These are phyloP conservation scores for Candida patagonica DNA, from an alignment of 805 yeast species.

Conservation along the genomic window DNA sequence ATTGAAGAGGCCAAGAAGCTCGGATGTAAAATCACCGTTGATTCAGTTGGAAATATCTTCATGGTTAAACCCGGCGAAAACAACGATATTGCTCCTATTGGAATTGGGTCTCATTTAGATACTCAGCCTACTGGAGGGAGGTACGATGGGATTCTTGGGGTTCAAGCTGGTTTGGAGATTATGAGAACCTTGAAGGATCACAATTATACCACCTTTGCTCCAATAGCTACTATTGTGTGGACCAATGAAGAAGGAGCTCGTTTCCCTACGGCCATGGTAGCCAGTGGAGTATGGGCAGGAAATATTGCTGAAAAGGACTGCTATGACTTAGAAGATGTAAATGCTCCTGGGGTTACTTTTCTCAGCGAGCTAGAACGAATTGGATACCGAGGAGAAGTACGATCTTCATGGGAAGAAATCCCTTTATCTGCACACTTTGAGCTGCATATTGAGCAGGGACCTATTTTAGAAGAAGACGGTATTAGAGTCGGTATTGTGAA, in stretches of 20 bases:
- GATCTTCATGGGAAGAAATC: conserved; percentile 39
- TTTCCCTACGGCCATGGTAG: conserved; percentile 59
- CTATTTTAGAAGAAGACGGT: conserved; percentile 47
- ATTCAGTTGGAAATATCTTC: conserved; percentile 60
- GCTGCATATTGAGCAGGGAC: conserved; percentile 71
- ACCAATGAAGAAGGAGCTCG: conserved; percentile 74
- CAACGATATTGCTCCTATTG: conserved; percentile 43
- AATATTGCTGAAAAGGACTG: conserved; percentile 37
- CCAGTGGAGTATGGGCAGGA: conserved; percentile 61
- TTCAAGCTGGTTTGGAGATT: conserved; percentile 57
- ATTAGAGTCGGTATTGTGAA: conserved; percentile 55
- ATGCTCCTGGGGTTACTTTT: conserved; percentile 41
- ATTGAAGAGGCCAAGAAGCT: conserved; percentile 39
- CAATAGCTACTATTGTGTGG: conserved; percentile 59
- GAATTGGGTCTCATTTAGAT: conserved; percentile 65
- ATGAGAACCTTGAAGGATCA: conserved; percentile 55
- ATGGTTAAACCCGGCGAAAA: conserved; percentile 53
- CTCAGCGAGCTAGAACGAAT: conserved; percentile 47
- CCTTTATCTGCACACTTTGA: conserved; percentile 65
- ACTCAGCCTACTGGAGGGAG: conserved; percentile 75
- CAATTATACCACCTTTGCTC: conserved; percentile 49
- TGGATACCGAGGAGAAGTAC: conserved; percentile 48
- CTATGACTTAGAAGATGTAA: conserved; percentile 43
- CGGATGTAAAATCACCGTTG: conserved; percentile 52
- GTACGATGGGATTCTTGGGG: conserved; percentile 66